Base-by-base conservation (phyloP, 2,329 filamentous ascomycete species). In the Camptophora hylomeconis region DNA sequence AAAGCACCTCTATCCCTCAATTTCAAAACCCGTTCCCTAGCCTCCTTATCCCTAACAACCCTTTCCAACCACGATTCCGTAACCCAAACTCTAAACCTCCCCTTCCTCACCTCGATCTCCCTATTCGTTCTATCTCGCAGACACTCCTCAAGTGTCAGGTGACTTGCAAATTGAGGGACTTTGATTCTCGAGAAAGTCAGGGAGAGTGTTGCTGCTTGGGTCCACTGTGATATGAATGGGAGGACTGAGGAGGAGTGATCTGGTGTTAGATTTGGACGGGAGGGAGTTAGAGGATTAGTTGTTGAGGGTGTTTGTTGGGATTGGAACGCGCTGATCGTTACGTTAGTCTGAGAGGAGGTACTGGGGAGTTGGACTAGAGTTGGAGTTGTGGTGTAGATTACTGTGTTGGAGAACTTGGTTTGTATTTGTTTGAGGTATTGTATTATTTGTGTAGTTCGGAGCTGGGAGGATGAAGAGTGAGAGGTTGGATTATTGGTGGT, bases 381-480 rank as follows among this genome's bases (percentile, higher is more conserved):
- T 10, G 34, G 41, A 4, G 40, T 51, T 16, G 49, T 48, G 3
- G 56, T 59, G 37, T 53, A 60, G 2, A 57, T 38, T 12, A 62
- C 39, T 5, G 46, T 38, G 36, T 57, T 61, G 14, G 50, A 46
- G 26, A 61, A 58, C 3, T 34, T 37, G 5, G 34, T 17, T 30
- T 61, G 57, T 4, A 61, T 28, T 3, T 37, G 37, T 24, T 52
- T 54, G 24, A 61, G 31, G 4, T 26, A 30, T 2, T 19, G 12
- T 20, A 45, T 37, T 20, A 44, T 43, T 19, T 37, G 21, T 5
- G 26, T 17, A 2, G 37, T 17, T 15, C 26, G 16, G 7, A 13
- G 17, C 9, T 23, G 10, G 3, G 20, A 17, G 17, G 14, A n/a
- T 13, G 5, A 11, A 10, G 24, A n/a, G 15, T n/a, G 13, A 18